phyloP scores from a whole-genome alignment of 257 asterid species.

The Solanum piurae region DNA sequence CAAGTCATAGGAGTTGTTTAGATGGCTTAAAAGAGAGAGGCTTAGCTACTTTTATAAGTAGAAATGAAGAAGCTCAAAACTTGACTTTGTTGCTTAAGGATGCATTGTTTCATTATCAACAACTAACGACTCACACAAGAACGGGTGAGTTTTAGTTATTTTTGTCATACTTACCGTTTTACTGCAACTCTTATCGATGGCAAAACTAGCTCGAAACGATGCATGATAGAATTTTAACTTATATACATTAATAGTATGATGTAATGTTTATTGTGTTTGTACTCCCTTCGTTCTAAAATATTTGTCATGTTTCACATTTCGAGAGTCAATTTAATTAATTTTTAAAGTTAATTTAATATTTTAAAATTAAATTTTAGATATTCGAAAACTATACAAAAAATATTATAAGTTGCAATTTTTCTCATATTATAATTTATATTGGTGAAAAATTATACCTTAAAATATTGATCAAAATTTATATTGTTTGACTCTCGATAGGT shows the following conservation, averaged over 20 bases:
- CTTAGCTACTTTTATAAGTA: background rate
- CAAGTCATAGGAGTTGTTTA: constrained; percentile 50
- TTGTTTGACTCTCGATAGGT: background rate
- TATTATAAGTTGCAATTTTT: background rate
- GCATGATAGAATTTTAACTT: background rate
- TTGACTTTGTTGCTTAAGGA: constrained; percentile 26
- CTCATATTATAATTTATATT: background rate
- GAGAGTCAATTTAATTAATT: background rate
- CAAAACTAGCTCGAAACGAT: background rate
- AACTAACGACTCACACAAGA: background rate
- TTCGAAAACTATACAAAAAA: background rate
- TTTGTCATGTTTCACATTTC: background rate
- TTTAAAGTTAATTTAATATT: too few relatives aligned
- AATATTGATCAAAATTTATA: too few relatives aligned
- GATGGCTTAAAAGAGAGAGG: constrained; percentile 42
- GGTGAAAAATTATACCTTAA: too few relatives aligned
- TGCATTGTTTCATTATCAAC: constrained; percentile 32
- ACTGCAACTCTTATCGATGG: too few relatives aligned
- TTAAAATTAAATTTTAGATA: background rate
- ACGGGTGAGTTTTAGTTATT: background rate
- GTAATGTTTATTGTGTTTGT: background rate
- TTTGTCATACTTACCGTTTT: too few relatives aligned
- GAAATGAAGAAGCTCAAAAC: constrained; percentile 11
- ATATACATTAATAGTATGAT: background rate
- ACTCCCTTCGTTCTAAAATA: background rate